Conservation (phyloP, 495 filamentous ascomycete species). For the Penicillium fimorum region DNA sequence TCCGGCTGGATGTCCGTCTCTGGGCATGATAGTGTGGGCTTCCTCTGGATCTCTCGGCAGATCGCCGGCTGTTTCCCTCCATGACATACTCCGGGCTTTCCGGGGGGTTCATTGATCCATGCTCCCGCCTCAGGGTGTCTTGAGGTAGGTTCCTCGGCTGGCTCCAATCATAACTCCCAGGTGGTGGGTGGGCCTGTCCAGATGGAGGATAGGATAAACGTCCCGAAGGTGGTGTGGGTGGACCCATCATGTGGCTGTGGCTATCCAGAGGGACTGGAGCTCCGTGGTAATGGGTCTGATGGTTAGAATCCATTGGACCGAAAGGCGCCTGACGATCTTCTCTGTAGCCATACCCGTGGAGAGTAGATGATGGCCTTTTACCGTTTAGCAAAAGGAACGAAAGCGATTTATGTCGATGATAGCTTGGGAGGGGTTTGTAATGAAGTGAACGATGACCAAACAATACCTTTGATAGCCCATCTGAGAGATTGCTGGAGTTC, state of each 20-base stretch:
- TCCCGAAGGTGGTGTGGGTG: slow-evolving; percentile 23
- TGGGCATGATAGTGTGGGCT: slow-evolving; percentile 58
- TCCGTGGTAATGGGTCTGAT: slow-evolving; percentile 33
- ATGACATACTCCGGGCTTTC: slow-evolving; percentile 43
- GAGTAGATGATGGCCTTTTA: slow-evolving; percentile 35
- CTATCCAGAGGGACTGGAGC: slow-evolving; percentile 27
- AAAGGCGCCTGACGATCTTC: slow-evolving; percentile 27
- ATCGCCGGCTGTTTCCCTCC: slow-evolving; percentile 39
- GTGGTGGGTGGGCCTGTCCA: slow-evolving; percentile 32
- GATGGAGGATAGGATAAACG: slow-evolving; percentile 40
- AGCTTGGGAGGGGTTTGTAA: slow-evolving; percentile 9
- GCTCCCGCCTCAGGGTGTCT: slow-evolving; percentile 35
- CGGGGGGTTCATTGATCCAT: slow-evolving; percentile 30
- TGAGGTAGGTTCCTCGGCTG: slow-evolving; percentile 33
- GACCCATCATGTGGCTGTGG: slow-evolving; percentile 26
- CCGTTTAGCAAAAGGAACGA: slow-evolving; percentile 29
- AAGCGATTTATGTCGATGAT: slow-evolving; percentile 13
- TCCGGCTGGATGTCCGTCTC: slow-evolving; percentile 73
- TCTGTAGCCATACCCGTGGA: slow-evolving; percentile 31
- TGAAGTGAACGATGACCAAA: slow-evolving; percentile 16
- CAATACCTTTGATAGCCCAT: slow-evolving; percentile 49
- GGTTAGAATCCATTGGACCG: slow-evolving; percentile 34
- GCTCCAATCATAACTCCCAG: slow-evolving; percentile 40
- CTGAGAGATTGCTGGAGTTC: slow-evolving; percentile 31
- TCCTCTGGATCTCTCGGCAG: slow-evolving; percentile 46